A percentile compares a stretch with the other conserved stretches of the same genome.
phyloP scores from a whole-genome alignment of 768 basidiomycete species.

The Dioszegia aurantiaca region DNA sequence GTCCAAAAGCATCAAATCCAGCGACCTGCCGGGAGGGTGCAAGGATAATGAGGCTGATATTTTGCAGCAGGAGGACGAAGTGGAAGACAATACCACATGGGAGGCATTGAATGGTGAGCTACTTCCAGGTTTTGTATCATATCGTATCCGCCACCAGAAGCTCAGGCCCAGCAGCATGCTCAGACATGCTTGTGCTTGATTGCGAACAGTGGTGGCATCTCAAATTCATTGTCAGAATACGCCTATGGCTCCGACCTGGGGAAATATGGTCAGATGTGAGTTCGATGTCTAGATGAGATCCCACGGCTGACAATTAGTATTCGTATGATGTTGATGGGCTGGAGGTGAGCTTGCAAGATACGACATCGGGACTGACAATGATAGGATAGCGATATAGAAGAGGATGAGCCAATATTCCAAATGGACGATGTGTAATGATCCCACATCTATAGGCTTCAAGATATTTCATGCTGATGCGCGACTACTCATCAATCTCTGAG shows the following conservation, averaged over 20 bases:
- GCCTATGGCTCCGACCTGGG: conserved; percentile 17
- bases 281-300: neutral
- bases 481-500: conserved; percentile 4
- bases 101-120: conserved; percentile 11
- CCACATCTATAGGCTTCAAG: no score
- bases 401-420: conserved; percentile 6
- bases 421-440: conserved; percentile 11
- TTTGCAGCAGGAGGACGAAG: conserved; percentile 13
- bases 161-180: no score
- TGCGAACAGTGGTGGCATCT: conserved; percentile 17
- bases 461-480: neutral
- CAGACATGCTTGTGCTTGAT: conserved; percentile 16
- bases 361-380: neutral
- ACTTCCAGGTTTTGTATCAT: neutral
- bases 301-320: conserved; percentile 15
- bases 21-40: no score
- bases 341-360: conserved; percentile 15
- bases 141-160: no score
- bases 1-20: conserved; percentile 3
- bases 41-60: no score
- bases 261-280: conserved; percentile 28
- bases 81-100: conserved; percentile 3
- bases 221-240: conserved; percentile 28
- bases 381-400: conserved; percentile 11
- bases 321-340: conserved; percentile 27